Evolutionary conservation across 371 early-diverging fungal species (phyloP).

Genomic region (Mortierella sp.): DNA sequence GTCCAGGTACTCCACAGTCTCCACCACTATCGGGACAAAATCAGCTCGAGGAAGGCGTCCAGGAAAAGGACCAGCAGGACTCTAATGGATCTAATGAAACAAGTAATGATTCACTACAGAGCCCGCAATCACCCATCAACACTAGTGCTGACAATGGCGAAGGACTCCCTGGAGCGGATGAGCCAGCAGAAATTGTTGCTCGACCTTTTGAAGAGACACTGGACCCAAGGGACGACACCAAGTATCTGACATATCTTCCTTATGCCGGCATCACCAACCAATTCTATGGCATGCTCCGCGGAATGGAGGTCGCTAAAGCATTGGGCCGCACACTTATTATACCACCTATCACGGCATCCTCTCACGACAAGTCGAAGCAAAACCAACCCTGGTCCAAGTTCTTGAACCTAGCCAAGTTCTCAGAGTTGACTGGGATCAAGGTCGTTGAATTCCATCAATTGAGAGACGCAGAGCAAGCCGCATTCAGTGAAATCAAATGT

Average conservation of each 20-base stretch:
- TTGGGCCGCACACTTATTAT: constrained; percentile 43
- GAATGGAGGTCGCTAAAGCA: constrained; percentile 49
- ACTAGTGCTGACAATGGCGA: background rate
- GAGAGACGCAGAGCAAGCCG: constrained; percentile 24
- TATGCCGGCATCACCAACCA: constrained; percentile 54
- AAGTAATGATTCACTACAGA: constrained; percentile 12
- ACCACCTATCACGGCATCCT: constrained; percentile 53
- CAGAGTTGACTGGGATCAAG: constrained; percentile 28
- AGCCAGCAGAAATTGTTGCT: background rate
- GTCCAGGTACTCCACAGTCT: background rate
- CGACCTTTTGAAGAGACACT: constrained; percentile 30
- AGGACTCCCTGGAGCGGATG: constrained; percentile 5
- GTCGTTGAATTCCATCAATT: constrained; percentile 47
- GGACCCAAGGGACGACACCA: constrained; percentile 16
- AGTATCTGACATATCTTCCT: constrained; percentile 48
- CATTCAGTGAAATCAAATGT: constrained; percentile 36
- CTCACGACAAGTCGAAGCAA: constrained; percentile 53
- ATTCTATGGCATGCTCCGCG: constrained; percentile 52
- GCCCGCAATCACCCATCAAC: constrained; percentile 13
- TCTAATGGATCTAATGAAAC: constrained; percentile 1
- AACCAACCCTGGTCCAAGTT: constrained; percentile 55
- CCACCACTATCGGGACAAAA: constrained; percentile 4
- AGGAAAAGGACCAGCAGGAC: background rate
- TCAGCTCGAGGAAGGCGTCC: background rate
- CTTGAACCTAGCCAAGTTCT: constrained; percentile 32